Percentiles rank a stretch among this genome's conserved stretches.
Evolutionary conservation across 2,329 filamentous ascomycete species (phyloP).

Genomic region (Aspergillus brunneoviolaceus): DNA sequence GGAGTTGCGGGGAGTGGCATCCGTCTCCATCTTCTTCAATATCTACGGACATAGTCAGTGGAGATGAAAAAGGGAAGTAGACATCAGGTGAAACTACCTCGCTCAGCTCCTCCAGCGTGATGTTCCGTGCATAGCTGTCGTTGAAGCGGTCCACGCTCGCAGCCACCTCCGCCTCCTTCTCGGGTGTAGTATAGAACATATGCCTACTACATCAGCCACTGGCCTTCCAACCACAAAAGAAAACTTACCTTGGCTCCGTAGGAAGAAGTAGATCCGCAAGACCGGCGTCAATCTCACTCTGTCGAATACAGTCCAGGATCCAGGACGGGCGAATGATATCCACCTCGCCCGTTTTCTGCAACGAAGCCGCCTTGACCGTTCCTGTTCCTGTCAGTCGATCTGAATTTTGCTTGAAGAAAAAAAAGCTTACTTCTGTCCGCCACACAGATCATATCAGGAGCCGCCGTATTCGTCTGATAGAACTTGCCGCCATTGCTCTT

Average conservation of each 20-base stretch:
- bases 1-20: conserved; percentile 44
- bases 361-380: conserved; percentile 75
- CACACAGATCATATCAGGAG: conserved; percentile 66
- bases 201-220: conserved; percentile 51
- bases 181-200: conserved; percentile 67
- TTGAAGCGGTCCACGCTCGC: conserved; percentile 72
- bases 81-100: conserved; percentile 22
- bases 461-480: conserved; percentile 68
- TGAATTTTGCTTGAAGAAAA: background rate
- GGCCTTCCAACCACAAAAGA: conserved; percentile 34
- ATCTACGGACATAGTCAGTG: background rate
- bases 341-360: conserved; percentile 69
- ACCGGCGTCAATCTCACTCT: conserved; percentile 55
- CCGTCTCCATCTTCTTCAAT: conserved; percentile 41
- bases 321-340: conserved; percentile 78
- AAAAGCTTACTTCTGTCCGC: conserved; percentile 66
- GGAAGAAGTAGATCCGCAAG: conserved; percentile 62
- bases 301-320: conserved; percentile 76
- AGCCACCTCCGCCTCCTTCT: conserved; percentile 55
- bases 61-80: background rate
- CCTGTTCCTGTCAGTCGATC: conserved; percentile 29
- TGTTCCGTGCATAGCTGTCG: conserved; percentile 78
- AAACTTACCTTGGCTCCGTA: conserved; percentile 52
- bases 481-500: conserved; percentile 80
- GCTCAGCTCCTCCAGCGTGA: conserved; percentile 62